These are phyloP conservation scores for Cutaneotrichosporon cavernicola DNA, from an alignment of 1,284 basidiomycete genomes.

Conservation along the genomic window DNA sequence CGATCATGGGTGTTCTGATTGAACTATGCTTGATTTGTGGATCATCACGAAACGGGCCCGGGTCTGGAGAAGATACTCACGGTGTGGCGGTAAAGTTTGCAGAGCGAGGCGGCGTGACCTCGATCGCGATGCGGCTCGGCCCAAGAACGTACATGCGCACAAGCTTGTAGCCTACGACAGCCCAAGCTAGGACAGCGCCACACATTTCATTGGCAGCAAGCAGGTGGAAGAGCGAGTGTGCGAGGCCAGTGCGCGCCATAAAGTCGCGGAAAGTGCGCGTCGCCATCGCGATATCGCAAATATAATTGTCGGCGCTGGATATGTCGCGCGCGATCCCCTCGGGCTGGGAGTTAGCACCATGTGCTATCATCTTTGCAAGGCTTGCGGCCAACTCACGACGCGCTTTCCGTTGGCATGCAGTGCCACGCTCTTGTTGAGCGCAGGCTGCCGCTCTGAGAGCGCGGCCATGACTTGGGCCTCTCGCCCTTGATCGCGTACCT, in stretches of 20 bases:
- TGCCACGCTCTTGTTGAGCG: neutral
- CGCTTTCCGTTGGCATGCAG: neutral
- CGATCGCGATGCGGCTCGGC: slow-evolving; percentile 9
- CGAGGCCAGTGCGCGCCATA: slow-evolving; percentile 9
- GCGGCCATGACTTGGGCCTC: neutral
- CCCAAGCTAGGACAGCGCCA: slow-evolving; percentile 9
- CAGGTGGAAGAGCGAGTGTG: slow-evolving; percentile 8
- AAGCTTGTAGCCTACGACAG: neutral
- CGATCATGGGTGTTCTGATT: slow-evolving; percentile 74
- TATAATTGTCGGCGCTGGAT: neutral
- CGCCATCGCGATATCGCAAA: neutral
- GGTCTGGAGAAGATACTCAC: neutral
- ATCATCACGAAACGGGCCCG: neutral
- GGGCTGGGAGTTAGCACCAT: neutral
- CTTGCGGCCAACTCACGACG: neutral
- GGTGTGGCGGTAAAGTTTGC: neutral
- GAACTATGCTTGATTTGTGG: slow-evolving; percentile 74
- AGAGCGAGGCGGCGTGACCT: neutral
- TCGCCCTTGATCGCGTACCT: slow-evolving; percentile 1
- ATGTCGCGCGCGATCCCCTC: neutral
- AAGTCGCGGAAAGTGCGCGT: slow-evolving; percentile 7
- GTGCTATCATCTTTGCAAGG: neutral
- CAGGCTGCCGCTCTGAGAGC: neutral
- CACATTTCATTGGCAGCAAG: slow-evolving; percentile 13
- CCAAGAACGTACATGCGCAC: slow-evolving; percentile 11